A percentile compares a stretch with the other conserved stretches of the same genome.
Evolutionary conservation across 306 rosid species (phyloP).

Genomic region (Medicago ruthenica): DNA sequence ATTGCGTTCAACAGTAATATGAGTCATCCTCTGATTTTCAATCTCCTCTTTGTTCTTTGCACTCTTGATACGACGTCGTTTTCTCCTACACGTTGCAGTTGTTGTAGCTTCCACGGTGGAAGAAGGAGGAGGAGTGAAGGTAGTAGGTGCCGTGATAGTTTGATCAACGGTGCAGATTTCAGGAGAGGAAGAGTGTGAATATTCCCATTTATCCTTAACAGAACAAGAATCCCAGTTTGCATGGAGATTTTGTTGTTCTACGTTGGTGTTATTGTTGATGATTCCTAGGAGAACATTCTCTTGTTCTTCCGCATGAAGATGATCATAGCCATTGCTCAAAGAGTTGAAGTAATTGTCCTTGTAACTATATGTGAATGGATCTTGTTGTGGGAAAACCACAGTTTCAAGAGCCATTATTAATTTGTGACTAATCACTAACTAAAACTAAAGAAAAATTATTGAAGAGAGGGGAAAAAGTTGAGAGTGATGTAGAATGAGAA

Average conservation of each 20-base stretch:
- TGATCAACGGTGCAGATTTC: conserved; percentile 32
- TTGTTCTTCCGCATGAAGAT: conserved; percentile 32
- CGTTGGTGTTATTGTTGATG: conserved; percentile 35
- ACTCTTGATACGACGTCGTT: conserved; percentile 71
- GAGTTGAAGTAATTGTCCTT: conserved; percentile 35
- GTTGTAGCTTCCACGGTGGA: conserved; percentile 13
- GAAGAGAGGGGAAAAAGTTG: background rate
- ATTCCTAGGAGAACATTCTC: conserved; percentile 46
- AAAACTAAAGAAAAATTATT: too few relatives aligned
- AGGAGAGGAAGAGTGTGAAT: conserved; percentile 49
- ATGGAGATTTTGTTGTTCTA: conserved; percentile 28
- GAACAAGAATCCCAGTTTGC: conserved; percentile 48
- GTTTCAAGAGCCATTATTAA: conserved; percentile 50
- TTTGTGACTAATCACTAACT: too few relatives aligned
- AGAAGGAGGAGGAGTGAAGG: conserved; percentile 13
- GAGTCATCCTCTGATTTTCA: conserved; percentile 92
- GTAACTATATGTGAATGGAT: conserved; percentile 42
- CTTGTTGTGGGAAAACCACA: conserved; percentile 56
- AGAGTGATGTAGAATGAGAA: background rate
- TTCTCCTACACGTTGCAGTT: conserved; percentile 48
- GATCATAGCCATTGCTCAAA: background rate
- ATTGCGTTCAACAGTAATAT: conserved; percentile 93
- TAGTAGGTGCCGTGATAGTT: conserved; percentile 29
- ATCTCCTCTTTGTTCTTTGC: conserved; percentile 80
- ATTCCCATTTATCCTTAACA: conserved; percentile 36